Percentiles rank a stretch among this genome's conserved stretches.
Evolutionary conservation across 352 stramenopile genomes (phyloP).

Genomic region (Phytopythium vexans): DNA sequence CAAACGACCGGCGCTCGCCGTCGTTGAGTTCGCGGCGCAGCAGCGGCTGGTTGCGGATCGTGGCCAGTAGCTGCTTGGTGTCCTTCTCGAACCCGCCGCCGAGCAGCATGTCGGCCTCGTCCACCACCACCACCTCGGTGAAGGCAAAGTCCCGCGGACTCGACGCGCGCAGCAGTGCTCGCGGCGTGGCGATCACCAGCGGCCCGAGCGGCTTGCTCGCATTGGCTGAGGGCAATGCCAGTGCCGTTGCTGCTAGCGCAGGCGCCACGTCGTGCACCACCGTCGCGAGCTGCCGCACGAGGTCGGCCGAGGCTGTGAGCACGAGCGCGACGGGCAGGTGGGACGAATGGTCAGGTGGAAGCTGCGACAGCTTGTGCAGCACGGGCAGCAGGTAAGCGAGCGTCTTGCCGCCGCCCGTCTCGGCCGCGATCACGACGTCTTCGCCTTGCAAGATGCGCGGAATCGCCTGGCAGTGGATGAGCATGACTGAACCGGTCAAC

Average conservation of each 20-base stretch:
- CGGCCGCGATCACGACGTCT: slow-evolving; percentile 91
- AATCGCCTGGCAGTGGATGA: slow-evolving; percentile 32
- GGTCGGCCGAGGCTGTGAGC: slow-evolving; percentile 84
- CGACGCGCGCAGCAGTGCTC: slow-evolving; percentile 55
- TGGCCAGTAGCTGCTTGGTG: slow-evolving; percentile 79
- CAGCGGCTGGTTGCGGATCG: slow-evolving; percentile 77
- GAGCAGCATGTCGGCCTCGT: slow-evolving; percentile 83
- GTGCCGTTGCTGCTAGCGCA: slow-evolving; percentile 28
- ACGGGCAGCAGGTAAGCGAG: slow-evolving; percentile 94
- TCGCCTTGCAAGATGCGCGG: slow-evolving; percentile 41
- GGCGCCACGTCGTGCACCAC: slow-evolving; percentile 43
- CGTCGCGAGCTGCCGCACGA: slow-evolving; percentile 67
- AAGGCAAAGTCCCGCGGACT: slow-evolving; percentile 74
- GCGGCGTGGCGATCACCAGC: slow-evolving; percentile 64
- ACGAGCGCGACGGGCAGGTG: slow-evolving; percentile 63
- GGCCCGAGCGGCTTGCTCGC: slow-evolving; percentile 27
- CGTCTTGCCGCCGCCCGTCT: slow-evolving; percentile 96
- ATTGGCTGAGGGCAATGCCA: slow-evolving; percentile 44
- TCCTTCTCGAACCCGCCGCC: slow-evolving; percentile 70
- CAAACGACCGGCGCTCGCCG: not conserved
- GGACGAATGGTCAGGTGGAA: slow-evolving; percentile 2
- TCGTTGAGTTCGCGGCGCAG: slow-evolving; percentile 40
- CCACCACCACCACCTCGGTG: slow-evolving; percentile 66
- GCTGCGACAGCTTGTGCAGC: slow-evolving; percentile 52
- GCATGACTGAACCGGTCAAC: not conserved